Evolutionary conservation across 148 eudicot species (phyloP).

Genomic region (Camellia lanceoleosa): DNA sequence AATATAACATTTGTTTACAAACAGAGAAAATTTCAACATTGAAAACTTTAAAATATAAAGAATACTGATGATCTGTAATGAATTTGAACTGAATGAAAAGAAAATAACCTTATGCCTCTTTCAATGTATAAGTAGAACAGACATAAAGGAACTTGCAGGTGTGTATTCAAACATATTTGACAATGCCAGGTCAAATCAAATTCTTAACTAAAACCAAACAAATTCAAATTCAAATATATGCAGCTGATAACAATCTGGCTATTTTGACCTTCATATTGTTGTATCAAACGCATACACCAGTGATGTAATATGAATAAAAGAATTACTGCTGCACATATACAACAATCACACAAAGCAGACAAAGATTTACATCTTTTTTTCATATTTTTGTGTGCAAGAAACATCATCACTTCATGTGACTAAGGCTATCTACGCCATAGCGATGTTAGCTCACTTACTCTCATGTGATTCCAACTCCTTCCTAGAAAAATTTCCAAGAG

Average conservation of each 20-base stretch:
- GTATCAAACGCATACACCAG: no score
- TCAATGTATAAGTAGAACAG: not conserved
- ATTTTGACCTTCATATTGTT: not conserved
- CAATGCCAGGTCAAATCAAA: not conserved
- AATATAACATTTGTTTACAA: slow-evolving; percentile 11
- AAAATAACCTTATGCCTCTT: not conserved
- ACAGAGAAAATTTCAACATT: not conserved
- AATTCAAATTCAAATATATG: not conserved
- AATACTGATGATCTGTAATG: not conserved
- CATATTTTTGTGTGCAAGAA: not conserved
- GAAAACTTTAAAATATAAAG: not conserved
- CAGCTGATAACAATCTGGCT: not conserved
- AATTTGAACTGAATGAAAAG: not conserved
- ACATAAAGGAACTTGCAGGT: not conserved
- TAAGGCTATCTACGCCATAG: not conserved
- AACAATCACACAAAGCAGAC: not conserved
- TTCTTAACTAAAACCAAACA: not conserved
- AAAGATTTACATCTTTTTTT: no score
- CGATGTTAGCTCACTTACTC: not conserved
- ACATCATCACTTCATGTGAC: not conserved
- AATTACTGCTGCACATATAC: not conserved
- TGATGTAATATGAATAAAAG: not conserved
- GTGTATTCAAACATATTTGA: not conserved
- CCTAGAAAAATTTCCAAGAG: not conserved
- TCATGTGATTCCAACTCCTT: not conserved